Evolutionary conservation across 2,329 filamentous ascomycete species (phyloP), one percentile per base, ranked within the genome.

Genomic region (Paecilomyces variotii): DNA sequence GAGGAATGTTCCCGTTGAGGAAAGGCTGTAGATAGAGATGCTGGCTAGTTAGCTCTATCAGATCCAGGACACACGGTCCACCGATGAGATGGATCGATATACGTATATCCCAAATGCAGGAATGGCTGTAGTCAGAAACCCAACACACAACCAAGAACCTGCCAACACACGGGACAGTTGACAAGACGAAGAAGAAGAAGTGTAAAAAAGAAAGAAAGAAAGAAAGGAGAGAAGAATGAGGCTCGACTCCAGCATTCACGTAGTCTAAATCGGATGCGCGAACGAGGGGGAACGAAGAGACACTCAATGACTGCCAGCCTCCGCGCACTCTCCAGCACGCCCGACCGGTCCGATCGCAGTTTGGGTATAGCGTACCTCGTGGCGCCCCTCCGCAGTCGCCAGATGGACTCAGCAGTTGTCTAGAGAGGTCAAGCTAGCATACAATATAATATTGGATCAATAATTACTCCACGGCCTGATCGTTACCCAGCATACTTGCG

Each of bases 241-340:
- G 32, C 32, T 34, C 10, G 32, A 34, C 10, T 34, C 10, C 6
- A 11, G 3, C 32, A 12, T 34, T 34, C 32, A 11, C 32, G 32
- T 34, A 34, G 14, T 34, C 10, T 12, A 10, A 11, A 34, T 10
- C 32, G 32, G 19, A 19, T 19, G 19, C 30, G 30, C 32, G 32
- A 34, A 34, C 32, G 32, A 34, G 32, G 45, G 24, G 45, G 14
- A 10, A 3, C 5, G 14, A 26, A 49, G 56, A 45, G 52, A 11
- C 19, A n/a, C 50, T 35, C 34, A 56, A 61, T 54, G 19, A 24
- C 39, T 32, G 54, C 54, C 56, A 52, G 25, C 19, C 11, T 56
- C 50, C 49, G 68, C 68, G 68, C 66, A 69, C 50, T 67, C 65
- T 60, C 63, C 62, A 69, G 66, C 62, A 68, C 66, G 61, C 60